Conservation (phyloP, 208 protist genomes). For the Sergeia podlipaevii region DNA sequence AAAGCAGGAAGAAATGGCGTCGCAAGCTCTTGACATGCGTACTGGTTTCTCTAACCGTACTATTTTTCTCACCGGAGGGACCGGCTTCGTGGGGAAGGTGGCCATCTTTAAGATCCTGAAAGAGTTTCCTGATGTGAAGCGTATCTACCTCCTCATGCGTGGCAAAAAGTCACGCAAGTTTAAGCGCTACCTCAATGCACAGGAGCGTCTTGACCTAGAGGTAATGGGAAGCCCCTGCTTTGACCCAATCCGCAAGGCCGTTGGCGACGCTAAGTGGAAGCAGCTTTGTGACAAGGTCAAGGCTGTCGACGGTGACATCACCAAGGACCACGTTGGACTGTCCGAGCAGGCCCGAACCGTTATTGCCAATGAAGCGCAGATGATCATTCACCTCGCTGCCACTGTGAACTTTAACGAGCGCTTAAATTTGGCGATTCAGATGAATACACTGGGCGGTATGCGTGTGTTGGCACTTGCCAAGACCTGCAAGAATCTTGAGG, state of each 20-base stretch:
- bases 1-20: not conserved
- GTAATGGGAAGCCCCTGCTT: conserved; percentile 73
- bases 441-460: conserved; percentile 80
- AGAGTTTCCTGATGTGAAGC: conserved; percentile 63
- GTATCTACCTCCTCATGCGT: conserved; percentile 75
- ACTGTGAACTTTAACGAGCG: conserved; percentile 87
- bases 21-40: conserved; percentile 41
- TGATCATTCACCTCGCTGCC: conserved; percentile 85
- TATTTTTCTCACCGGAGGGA: conserved; percentile 79
- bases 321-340: conserved; percentile 59
- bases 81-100: conserved; percentile 89
- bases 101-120: conserved; percentile 79
- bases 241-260: conserved; percentile 45
- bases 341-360: conserved; percentile 36
- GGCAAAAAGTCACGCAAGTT: conserved; percentile 66
- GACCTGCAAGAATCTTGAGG: conserved; percentile 57
- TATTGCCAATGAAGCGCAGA: conserved; percentile 44
- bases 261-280: conserved; percentile 60
- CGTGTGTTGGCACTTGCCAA: conserved; percentile 75
- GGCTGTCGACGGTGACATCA: conserved; percentile 71
- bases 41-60: conserved; percentile 54
- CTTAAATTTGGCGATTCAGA: conserved; percentile 67
- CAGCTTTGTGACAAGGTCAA: conserved; percentile 41
- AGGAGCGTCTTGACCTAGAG: conserved; percentile 76
- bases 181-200: conserved; percentile 52